Evolutionary conservation across 2,329 filamentous ascomycete genomes (phyloP).

Genomic region (Colletotrichum filicis): DNA sequence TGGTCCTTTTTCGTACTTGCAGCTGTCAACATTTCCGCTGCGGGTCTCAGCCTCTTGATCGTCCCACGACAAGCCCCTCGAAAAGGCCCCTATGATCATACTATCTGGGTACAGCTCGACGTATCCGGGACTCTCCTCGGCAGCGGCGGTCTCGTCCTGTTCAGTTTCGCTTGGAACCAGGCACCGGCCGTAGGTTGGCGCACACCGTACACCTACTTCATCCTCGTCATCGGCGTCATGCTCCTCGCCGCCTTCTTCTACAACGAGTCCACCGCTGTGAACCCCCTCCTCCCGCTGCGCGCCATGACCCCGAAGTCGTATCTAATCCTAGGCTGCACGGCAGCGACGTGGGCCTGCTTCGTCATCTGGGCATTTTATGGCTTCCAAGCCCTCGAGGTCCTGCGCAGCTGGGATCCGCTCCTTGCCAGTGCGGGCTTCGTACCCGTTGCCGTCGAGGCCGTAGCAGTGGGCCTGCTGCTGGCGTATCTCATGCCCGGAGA

Average conservation of each 20-base stretch:
- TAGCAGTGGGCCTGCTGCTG: constrained; percentile 50
- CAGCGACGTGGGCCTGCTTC: constrained; percentile 64
- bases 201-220: constrained; percentile 51
- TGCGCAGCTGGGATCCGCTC: constrained; percentile 54
- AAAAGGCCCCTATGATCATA: neutral
- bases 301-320: constrained; percentile 57
- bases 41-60: constrained; percentile 29
- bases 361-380: constrained; percentile 63
- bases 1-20: constrained; percentile 18
- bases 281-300: constrained; percentile 68
- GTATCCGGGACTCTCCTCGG: constrained; percentile 53
- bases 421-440: constrained; percentile 55
- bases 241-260: constrained; percentile 45
- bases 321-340: constrained; percentile 66
- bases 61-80: constrained; percentile 12
- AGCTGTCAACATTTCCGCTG: constrained; percentile 6
- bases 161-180: constrained; percentile 62
- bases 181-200: constrained; percentile 58
- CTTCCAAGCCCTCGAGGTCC: constrained; percentile 58
- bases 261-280: constrained; percentile 47
- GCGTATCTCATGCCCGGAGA: constrained; percentile 55
- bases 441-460: constrained; percentile 53
- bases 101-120: constrained; percentile 42
- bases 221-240: constrained; percentile 48
- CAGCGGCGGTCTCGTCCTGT: constrained; percentile 53